phyloP scores from a whole-genome alignment of 2,329 filamentous ascomycete species.

The Verticillium isaacii region DNA sequence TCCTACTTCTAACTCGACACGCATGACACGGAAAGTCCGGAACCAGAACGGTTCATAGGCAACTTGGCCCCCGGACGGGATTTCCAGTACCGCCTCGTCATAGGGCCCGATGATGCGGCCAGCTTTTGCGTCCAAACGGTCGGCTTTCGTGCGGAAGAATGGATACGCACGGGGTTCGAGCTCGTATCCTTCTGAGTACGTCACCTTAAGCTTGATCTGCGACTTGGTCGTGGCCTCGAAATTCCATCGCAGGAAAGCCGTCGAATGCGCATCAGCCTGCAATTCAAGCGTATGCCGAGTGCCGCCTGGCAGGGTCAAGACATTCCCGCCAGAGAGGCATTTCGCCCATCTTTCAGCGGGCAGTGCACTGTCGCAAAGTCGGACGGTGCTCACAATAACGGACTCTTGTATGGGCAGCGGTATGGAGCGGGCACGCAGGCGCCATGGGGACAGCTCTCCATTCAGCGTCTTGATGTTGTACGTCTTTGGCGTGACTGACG shows the following conservation, averaged over 20 bases:
- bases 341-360: constrained; percentile 8
- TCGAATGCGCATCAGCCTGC: constrained; percentile 20
- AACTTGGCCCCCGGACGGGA: constrained; percentile 4
- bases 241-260: constrained; percentile 18
- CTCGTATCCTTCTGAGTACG: constrained; percentile 28
- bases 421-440: constrained; percentile 28
- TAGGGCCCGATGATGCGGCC: constrained; percentile 29
- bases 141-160: constrained; percentile 30
- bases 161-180: constrained; percentile 27
- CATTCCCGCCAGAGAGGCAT: constrained; percentile 6
- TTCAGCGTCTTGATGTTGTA: constrained; percentile 28
- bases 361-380: constrained; percentile 14
- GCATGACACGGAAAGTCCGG: neutral
- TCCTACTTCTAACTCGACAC: neutral
- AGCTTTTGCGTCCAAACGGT: constrained; percentile 25
- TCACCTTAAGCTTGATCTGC: constrained; percentile 14
- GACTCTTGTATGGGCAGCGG: constrained; percentile 24
- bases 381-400: constrained; percentile 15
- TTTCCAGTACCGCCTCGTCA: constrained; percentile 25
- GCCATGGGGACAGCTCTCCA: constrained; percentile 33
- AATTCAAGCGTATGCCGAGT: constrained; percentile 18
- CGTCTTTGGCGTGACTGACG: constrained; percentile 11
- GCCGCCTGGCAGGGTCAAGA: constrained; percentile 7
- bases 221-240: constrained; percentile 6
- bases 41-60: neutral